A percentile compares a stretch with the other conserved stretches of the same genome.
Evolutionary conservation across 2,329 filamentous ascomycete genomes (phyloP).

Genomic region (Thyridium curvatum): DNA sequence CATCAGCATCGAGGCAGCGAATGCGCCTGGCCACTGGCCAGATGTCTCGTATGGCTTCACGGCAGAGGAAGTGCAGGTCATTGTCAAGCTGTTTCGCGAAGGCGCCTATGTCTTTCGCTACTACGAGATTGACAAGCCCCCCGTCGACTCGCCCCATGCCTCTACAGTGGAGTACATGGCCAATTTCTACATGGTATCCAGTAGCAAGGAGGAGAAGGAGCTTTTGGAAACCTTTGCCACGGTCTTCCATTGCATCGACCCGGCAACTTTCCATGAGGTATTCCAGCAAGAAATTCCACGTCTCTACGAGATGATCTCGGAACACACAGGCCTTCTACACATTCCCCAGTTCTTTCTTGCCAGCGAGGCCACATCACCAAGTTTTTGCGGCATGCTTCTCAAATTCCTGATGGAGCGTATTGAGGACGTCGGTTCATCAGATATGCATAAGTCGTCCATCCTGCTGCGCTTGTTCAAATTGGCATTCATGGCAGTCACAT

Average conservation of each 20-base stretch:
- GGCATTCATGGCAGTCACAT: conserved; percentile 97
- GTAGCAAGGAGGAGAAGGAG: conserved; percentile 94
- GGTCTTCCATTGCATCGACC: conserved; percentile 97
- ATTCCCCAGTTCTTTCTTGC: conserved; percentile 97
- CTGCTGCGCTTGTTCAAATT: conserved; percentile 92
- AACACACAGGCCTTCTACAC: conserved; percentile 88
- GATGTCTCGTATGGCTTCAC: conserved; percentile 96
- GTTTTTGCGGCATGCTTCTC: conserved; percentile 95
- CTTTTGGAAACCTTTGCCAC: conserved; percentile 95
- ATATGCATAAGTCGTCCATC: conserved; percentile 89
- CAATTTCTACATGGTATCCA: conserved; percentile 91
- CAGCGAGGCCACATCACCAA: conserved; percentile 95
- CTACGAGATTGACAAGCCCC: conserved; percentile 77
- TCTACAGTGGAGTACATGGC: conserved; percentile 89
- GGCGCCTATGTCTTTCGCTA: conserved; percentile 95
- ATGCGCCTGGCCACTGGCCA: conserved; percentile 83
- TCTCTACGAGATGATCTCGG: conserved; percentile 96
- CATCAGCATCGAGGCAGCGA: conserved; percentile 65
- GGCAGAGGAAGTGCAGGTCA: conserved; percentile 92
- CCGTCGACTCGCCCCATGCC: conserved; percentile 65
- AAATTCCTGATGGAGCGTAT: conserved; percentile 97
- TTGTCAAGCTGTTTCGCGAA: conserved; percentile 95
- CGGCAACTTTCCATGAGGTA: conserved; percentile 96
- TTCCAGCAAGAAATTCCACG: conserved; percentile 96
- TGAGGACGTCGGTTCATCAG: conserved; percentile 85